A percentile compares a stretch with the other conserved stretches of the same genome.
phyloP scores from a whole-genome alignment of 176 grass and related monocot species.

The Carex littledalei region DNA sequence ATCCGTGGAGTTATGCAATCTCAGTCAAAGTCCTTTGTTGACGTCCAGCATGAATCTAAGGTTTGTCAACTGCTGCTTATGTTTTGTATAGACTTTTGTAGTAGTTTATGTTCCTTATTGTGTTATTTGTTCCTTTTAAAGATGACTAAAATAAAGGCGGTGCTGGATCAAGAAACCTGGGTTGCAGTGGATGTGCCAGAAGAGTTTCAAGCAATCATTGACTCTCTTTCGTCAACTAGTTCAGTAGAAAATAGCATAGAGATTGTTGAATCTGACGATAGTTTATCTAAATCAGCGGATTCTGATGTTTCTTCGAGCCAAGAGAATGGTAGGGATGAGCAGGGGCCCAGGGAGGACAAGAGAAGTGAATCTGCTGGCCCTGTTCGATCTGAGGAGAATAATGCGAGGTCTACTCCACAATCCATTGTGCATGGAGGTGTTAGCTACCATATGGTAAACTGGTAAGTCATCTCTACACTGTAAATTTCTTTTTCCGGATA shows the following conservation, averaged over 20 bases:
- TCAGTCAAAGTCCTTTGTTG: slow-evolving; percentile 96
- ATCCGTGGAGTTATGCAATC: slow-evolving; percentile 90
- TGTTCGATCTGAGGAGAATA: slow-evolving; percentile 48
- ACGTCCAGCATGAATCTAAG: slow-evolving; percentile 87
- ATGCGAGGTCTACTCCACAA: slow-evolving; percentile 42
- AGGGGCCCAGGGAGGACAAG: slow-evolving; percentile 35
- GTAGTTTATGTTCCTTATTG: slow-evolving; percentile 6
- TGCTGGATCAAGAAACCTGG: slow-evolving; percentile 99
- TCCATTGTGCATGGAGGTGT: slow-evolving; percentile 83
- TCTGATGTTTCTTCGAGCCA: slow-evolving; percentile 31
- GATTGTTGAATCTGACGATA: slow-evolving; percentile 30
- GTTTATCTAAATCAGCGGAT: slow-evolving; percentile 33
- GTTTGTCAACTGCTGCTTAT: slow-evolving; percentile 36
- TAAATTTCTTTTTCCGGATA: neutral
- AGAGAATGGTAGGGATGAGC: slow-evolving; percentile 49
- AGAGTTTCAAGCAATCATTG: slow-evolving; percentile 93
- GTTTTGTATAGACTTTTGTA: neutral
- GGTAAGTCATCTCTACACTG: slow-evolving; percentile 67
- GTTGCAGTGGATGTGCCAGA: slow-evolving; percentile 84
- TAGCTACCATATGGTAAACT: slow-evolving; percentile 99
- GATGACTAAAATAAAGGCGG: slow-evolving; percentile 99
- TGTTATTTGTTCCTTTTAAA: slow-evolving; percentile 32
- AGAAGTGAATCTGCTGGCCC: slow-evolving; percentile 41
- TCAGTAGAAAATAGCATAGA: slow-evolving; percentile 63
- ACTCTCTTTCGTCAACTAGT: slow-evolving; percentile 66